A percentile compares a stretch with the other conserved stretches of the same genome.
These are phyloP conservation scores for Globisporangium takayamanum DNA, from an alignment of 352 stramenopile genomes.

Conservation along the genomic window DNA sequence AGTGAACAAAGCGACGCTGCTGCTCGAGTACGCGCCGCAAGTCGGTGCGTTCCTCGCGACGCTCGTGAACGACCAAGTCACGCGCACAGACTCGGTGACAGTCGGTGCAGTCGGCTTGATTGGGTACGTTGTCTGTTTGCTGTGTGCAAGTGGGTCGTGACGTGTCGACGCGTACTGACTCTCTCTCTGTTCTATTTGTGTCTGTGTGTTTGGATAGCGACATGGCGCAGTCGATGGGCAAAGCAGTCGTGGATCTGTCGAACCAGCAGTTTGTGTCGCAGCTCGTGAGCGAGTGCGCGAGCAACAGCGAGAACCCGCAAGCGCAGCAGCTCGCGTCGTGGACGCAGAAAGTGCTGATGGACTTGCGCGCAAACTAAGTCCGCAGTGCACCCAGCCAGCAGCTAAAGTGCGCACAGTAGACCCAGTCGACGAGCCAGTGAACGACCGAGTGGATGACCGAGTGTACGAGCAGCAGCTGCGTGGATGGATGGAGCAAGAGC, in stretches of 20 bases:
- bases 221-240: constrained; percentile 74
- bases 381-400: background rate
- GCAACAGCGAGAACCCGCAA: constrained; percentile 56
- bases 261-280: constrained; percentile 68
- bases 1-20: constrained; percentile 78
- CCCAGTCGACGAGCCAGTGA: no score
- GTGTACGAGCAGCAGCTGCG: background rate
- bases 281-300: constrained; percentile 66
- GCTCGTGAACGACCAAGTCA: constrained; percentile 71
- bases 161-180: background rate
- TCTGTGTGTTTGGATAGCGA: constrained; percentile 29
- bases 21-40: constrained; percentile 77
- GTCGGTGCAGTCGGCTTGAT: constrained; percentile 87
- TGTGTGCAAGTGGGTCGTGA: background rate
- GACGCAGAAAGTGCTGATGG: constrained; percentile 73
- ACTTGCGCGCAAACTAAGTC: constrained; percentile 46
- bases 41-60: constrained; percentile 89
- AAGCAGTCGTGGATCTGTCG: constrained; percentile 50
- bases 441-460: background rate
- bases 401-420: background rate
- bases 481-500: constrained; percentile 9
- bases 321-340: constrained; percentile 63
- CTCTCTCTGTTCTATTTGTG: background rate
- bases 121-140: constrained; percentile 38
- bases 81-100: constrained; percentile 88